Base-by-base conservation (phyloP, 148 eudicot species). In the Talinum fruticosum region DNA sequence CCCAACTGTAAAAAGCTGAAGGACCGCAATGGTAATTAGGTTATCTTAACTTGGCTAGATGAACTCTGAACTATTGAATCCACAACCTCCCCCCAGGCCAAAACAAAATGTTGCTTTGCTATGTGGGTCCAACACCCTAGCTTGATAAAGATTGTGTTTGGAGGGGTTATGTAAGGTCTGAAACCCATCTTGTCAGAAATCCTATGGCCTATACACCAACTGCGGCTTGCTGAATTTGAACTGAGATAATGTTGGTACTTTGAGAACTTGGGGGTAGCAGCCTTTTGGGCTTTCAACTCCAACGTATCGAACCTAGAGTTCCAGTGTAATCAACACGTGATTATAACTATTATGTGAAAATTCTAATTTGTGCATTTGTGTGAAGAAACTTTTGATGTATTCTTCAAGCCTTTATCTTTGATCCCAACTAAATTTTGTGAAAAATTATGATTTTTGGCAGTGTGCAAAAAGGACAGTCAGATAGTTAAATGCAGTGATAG, bases 1-100 rank as follows among this genome's bases (percentile, higher is more conserved):
- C 57, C 69, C 33, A 75, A 74, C 71, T 80, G 19, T 77, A 81
- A 80, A 44, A 88, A 73, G 80, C 37, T 80, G 33, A 84, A 74
- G 70, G 88, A 77, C 69, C 66, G 41, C 54, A 77, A 81, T 37
- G 87, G 88, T 88, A 81, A 66, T 51, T 28, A 41, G n/a, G n/a
- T 41, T 33, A 10, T 10, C 45, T 23, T 32, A 0, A n/a, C 15
- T 76, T 14, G 32, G 36, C 69, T 16, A 37, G 21, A 19, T 54
- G n/a, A 57, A 28, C 10, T n/a, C 8, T n/a, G 10, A 5, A n/a
- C n/a, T n/a, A 24, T n/a, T 6, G 1, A 23, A 59, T 14, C 47
- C 10, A 1, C 47, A 12, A 0, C 47, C 47, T 14, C 47, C 47
- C 47, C 8, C 10, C 10, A n/a, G n/a, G n/a, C 14, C 47, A 41